Percentiles rank a stretch among this genome's conserved stretches.
These are phyloP conservation scores for Halenospora varia DNA, from an alignment of 495 filamentous ascomycete genomes.

Conservation along the genomic window DNA sequence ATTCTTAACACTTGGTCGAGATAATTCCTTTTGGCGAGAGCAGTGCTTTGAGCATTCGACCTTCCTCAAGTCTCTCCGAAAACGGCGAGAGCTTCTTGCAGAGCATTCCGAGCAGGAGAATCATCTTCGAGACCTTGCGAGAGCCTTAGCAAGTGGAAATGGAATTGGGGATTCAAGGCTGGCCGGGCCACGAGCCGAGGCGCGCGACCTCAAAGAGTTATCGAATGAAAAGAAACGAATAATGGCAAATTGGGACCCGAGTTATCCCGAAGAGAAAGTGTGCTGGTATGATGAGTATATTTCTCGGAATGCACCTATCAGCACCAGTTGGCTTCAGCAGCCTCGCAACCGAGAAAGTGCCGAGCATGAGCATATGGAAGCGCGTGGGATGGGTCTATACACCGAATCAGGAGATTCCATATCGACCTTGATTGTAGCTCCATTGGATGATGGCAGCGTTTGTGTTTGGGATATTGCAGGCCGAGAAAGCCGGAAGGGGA, in stretches of 20 bases:
- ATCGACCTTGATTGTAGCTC: constrained; percentile 62
- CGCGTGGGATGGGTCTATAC: constrained; percentile 65
- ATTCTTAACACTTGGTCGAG: constrained; percentile 65
- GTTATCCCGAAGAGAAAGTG: constrained; percentile 59
- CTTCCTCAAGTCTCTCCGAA: constrained; percentile 44
- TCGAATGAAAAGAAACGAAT: constrained; percentile 45
- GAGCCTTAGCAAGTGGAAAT: constrained; percentile 32
- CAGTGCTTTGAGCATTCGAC: constrained; percentile 69
- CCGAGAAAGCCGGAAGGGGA: constrained; percentile 54
- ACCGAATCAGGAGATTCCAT: constrained; percentile 42
- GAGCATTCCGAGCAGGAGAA: constrained; percentile 28
- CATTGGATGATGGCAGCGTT: constrained; percentile 80
- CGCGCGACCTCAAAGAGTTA: constrained; percentile 22
- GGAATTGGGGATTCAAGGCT: constrained; percentile 34
- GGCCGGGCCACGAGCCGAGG: constrained; percentile 16
- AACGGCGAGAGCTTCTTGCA: constrained; percentile 34
- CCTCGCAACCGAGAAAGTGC: constrained; percentile 36
- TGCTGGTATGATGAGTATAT: constrained; percentile 90
- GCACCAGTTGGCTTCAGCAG: constrained; percentile 70
- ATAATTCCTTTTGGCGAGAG: constrained; percentile 71
- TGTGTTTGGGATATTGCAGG: constrained; percentile 81
- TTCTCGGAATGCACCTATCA: constrained; percentile 70
- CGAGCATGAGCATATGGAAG: constrained; percentile 39
- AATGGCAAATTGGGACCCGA: constrained; percentile 79
- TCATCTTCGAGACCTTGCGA: constrained; percentile 32